Evolutionary conservation across 768 basidiomycete genomes (phyloP), one percentile per base, ranked within the genome.

Genomic region (Kwoniella sp.): DNA sequence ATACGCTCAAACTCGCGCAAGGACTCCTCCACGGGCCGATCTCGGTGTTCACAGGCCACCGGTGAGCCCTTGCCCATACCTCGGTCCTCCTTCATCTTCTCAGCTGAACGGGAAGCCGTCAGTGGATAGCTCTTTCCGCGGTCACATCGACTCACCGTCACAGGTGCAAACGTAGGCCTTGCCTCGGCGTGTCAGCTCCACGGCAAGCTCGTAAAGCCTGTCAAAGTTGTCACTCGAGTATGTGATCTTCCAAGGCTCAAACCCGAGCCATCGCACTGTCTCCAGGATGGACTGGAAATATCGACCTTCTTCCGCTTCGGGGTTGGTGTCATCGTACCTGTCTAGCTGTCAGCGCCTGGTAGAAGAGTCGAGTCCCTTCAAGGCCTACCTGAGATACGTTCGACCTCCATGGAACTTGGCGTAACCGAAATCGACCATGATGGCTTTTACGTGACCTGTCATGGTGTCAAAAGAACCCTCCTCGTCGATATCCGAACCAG

Each of bases 181-280:
- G 62, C 88, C 90, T 23, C 88, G 80, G 73, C 83, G 84, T 57
- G 91, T 92, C 44, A 98, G 77, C 67, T 92, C 85, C 15, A 88
- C 80, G 1, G 92, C 95, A 26, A 96, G 80, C 5, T 85, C 84
- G 63, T 90, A 87, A 20, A 99, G 77, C 66, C 84, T 77, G 49
- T 86, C 81, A 72, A 99, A 99, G 76, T 99, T 88, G 75, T 98
- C 93, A 69, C 90, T 95, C 41, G 93, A 96, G 76, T 98, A 98
- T 3, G 95, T 98, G 79, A 99, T 91, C 75, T 89, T 89, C 88
- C 88, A 98, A 3, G 95, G 95, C 72, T 98, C 93, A 67, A 83
- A 99, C 1, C 95, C 95, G 17, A 99, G 80, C 95, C 95, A 99
- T 59, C 92, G 81, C 29, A 98, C 81, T 65, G 86, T 89, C 76